Conservation (phyloP, 2,329 filamentous ascomycete genomes). For the Exophiala phaeomuriformis region DNA sequence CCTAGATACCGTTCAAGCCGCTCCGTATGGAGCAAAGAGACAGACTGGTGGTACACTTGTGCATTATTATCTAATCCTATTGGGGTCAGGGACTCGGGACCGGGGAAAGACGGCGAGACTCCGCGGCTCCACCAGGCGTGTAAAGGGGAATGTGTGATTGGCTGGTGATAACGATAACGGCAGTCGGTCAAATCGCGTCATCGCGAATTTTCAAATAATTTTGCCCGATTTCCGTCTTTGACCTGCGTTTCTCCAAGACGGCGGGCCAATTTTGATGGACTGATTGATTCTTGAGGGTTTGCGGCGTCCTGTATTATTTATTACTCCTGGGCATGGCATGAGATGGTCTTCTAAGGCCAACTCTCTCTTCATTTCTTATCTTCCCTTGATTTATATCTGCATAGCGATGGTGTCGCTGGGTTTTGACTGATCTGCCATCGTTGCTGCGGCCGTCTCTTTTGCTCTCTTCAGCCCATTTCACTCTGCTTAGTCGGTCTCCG, state of each 20-base stretch:
- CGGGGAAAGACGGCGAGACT: conserved; percentile 1
- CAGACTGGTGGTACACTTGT: too few relatives aligned
- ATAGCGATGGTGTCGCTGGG: conserved; percentile 18
- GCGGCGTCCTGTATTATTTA: not conserved
- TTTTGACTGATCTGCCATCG: not conserved
- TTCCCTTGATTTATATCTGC: conserved; percentile 6
- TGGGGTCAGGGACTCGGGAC: not conserved
- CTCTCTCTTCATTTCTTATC: conserved; percentile 11
- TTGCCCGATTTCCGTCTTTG: not conserved
- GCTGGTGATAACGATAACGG: conserved; percentile 20
- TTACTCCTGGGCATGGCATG: conserved; percentile 1
- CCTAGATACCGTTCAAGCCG: too few relatives aligned
- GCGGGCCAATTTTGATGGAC: not conserved
- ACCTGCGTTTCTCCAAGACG: conserved; percentile 1
- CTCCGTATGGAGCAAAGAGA: too few relatives aligned
- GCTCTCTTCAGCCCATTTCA: not conserved
- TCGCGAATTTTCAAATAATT: conserved; percentile 14
- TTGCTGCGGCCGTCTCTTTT: not conserved
- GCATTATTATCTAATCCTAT: too few relatives aligned
- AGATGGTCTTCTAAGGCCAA: conserved; percentile 6
- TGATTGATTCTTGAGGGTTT: conserved; percentile 4
- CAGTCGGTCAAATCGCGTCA: conserved; percentile 18
- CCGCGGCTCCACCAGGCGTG: conserved; percentile 14
- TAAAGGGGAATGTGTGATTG: not conserved
- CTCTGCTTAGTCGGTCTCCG: not conserved